Conservation (phyloP, 495 filamentous ascomycete species). For the Xylaria scruposa region DNA sequence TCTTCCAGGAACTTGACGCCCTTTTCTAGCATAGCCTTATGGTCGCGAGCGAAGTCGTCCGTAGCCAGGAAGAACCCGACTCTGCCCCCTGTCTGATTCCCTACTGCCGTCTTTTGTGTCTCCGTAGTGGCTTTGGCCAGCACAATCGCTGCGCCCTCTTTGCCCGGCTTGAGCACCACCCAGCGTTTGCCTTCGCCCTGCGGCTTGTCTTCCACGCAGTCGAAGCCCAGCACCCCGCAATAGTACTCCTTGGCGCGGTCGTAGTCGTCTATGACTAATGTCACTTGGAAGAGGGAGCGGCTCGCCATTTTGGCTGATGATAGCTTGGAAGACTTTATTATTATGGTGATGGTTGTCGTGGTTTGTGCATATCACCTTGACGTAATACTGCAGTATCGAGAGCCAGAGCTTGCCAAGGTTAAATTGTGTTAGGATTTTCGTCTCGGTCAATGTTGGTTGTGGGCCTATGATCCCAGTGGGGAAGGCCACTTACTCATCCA, state of each 20-base stretch:
- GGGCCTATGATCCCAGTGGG: conserved; percentile 13
- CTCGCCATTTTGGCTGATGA: not conserved
- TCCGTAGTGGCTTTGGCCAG: conserved; percentile 21
- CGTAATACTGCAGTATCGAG: not conserved
- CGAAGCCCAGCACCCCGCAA: conserved; percentile 18
- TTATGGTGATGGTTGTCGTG: not conserved
- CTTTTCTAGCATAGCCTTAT: conserved; percentile 7
- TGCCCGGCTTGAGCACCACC: conserved; percentile 19
- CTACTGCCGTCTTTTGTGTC: not conserved
- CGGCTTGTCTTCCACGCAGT: conserved; percentile 16
- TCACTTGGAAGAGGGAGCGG: conserved; percentile 27
- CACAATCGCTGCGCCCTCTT: conserved; percentile 14
- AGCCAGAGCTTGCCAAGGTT: not conserved
- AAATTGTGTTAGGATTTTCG: not conserved
- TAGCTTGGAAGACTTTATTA: not conserved
- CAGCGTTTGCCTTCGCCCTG: conserved; percentile 23
- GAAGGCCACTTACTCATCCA: conserved; percentile 13
- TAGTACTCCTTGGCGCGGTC: conserved; percentile 26
- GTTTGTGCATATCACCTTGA: not conserved
- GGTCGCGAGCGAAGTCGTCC: conserved; percentile 22
- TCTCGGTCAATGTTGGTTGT: not conserved
- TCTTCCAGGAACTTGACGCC: conserved; percentile 22
- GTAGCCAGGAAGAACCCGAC: conserved; percentile 24
- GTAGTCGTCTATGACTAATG: conserved; percentile 21
- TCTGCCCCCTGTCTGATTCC: conserved; percentile 20